Conservation (phyloP, 164 flowering plant species). For the Paratinospora sagittata region DNA sequence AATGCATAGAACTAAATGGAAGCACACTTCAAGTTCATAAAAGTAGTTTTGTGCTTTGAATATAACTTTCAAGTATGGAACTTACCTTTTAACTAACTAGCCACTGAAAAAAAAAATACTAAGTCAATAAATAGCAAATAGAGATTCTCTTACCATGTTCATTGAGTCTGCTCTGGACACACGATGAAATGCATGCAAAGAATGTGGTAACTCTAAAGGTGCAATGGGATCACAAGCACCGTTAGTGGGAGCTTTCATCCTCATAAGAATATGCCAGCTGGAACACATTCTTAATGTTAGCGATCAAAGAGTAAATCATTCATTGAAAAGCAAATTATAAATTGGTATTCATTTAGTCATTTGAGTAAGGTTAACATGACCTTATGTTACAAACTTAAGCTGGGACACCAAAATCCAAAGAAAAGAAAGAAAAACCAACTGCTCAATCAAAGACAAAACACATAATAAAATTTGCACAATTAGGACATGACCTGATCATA, state of each 20-base stretch:
- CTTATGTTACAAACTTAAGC: not conserved
- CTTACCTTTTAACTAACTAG: not conserved
- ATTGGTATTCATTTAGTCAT: not conserved
- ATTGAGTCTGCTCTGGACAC: slow-evolving; percentile 51
- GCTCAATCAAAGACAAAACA: not conserved
- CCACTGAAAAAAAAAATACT: too few species aligned
- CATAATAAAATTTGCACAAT: not conserved
- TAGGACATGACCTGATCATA: not conserved
- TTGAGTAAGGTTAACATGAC: not conserved
- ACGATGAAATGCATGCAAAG: slow-evolving; percentile 85
- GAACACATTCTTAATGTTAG: slow-evolving; percentile 2
- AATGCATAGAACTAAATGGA: not conserved
- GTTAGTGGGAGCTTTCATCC: slow-evolving; percentile 65
- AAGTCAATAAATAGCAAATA: not conserved
- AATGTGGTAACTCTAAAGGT: slow-evolving; percentile 82
- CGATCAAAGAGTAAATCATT: slow-evolving; percentile 1
- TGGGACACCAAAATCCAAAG: not conserved
- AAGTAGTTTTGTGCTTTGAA: not conserved
- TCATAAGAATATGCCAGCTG: slow-evolving; percentile 93
- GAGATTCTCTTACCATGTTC: slow-evolving; percentile 43
- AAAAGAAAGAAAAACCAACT: not conserved
- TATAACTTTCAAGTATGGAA: not conserved
- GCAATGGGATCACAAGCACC: slow-evolving; percentile 78
- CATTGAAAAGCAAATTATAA: not conserved
- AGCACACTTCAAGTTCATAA: too few species aligned